Percentiles rank a stretch among this genome's conserved stretches.
These are phyloP conservation scores for Candida mattraensis DNA, from an alignment of 805 yeast genomes.

Conservation along the genomic window DNA sequence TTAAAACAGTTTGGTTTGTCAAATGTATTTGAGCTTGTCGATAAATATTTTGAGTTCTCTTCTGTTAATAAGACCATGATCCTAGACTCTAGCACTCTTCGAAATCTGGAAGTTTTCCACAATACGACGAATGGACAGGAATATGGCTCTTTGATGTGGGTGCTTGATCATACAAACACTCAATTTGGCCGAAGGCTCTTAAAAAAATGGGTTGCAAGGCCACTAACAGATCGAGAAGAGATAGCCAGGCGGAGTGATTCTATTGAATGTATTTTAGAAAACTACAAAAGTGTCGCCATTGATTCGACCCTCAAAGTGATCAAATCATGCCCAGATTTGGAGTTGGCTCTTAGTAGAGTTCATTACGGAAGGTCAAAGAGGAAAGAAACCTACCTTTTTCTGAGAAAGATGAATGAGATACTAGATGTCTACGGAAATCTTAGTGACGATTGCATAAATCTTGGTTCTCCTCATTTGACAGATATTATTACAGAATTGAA, in stretches of 20 bases:
- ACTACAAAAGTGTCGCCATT: conserved; percentile 39
- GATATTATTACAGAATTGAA: conserved; percentile 22
- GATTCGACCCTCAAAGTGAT: conserved; percentile 31
- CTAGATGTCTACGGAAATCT: conserved; percentile 29
- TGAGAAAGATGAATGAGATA: conserved; percentile 46
- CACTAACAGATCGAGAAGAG: conserved; percentile 53
- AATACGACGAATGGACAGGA: conserved; percentile 57
- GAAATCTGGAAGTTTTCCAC: conserved; percentile 71
- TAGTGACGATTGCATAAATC: conserved; percentile 15
- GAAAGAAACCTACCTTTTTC: conserved; percentile 56
- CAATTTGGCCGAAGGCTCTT: conserved; percentile 70
- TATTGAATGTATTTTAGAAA: conserved; percentile 45
- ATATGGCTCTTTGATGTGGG: conserved; percentile 76
- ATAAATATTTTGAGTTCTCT: conserved; percentile 54
- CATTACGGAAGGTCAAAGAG: conserved; percentile 60
- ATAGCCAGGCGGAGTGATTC: conserved; percentile 69
- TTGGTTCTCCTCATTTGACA: conserved; percentile 24
- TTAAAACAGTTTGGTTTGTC: conserved; percentile 64
- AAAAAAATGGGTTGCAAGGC: conserved; percentile 71
- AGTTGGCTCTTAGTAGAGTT: conserved; percentile 54
- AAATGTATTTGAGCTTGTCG: conserved; percentile 49
- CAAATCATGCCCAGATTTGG: conserved; percentile 50
- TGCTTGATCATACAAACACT: conserved; percentile 78
- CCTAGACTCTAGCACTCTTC: conserved; percentile 63
- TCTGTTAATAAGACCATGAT: conserved; percentile 49